phyloP scores from a whole-genome alignment of 139 green algal species.

The Picochlorum sp. region DNA sequence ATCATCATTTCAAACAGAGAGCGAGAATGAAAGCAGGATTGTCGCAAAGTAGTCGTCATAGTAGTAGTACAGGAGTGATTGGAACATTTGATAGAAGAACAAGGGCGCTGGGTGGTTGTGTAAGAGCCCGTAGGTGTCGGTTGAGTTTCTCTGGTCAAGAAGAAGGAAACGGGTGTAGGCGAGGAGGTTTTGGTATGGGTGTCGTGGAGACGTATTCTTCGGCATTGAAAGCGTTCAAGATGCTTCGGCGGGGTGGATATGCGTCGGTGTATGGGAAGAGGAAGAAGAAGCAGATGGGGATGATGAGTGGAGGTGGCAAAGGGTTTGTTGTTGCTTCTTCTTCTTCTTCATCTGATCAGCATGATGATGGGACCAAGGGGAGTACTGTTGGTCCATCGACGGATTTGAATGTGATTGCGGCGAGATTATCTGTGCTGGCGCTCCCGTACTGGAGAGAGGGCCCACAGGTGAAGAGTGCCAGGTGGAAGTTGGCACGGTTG shows the following conservation, averaged over 20 bases:
- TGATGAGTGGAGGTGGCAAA: neutral
- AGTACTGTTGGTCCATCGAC: constrained; percentile 47
- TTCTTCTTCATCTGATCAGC: neutral
- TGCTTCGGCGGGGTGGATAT: too few species aligned
- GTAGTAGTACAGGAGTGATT: too few species aligned
- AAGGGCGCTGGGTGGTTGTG: too few species aligned
- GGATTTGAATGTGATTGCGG: constrained; percentile 56
- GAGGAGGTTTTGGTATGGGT: neutral
- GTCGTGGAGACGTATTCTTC: neutral
- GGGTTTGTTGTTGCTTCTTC: neutral
- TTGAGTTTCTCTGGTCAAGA: neutral
- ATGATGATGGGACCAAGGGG: neutral
- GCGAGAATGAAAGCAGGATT: too few species aligned
- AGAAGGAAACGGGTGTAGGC: neutral
- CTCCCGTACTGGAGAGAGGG: constrained; percentile 73
- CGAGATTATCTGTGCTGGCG: constrained; percentile 50
- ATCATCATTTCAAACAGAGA: too few species aligned
- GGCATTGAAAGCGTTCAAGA: neutral
- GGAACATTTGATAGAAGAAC: too few species aligned
- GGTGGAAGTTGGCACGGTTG: constrained; percentile 73
- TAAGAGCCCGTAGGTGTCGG: too few species aligned
- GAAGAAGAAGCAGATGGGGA: neutral
- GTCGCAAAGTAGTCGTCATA: too few species aligned
- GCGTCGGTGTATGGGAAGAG: neutral
- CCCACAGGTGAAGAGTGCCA: constrained; percentile 35